Conservation (phyloP, 179 eudicot species). For the Silene vulgaris region DNA sequence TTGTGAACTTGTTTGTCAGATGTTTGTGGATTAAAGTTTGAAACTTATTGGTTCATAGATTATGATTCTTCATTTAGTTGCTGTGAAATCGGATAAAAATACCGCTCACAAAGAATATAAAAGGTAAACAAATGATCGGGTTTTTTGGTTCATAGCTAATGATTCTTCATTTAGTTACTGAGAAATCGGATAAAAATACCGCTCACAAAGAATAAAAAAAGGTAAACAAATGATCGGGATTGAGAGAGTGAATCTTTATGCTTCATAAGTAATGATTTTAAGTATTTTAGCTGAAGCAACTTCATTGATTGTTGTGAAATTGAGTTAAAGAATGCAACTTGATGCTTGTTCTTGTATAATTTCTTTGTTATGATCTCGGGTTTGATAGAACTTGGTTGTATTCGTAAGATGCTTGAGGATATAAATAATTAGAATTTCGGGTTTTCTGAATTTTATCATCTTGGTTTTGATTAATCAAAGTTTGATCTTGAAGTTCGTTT, state of each 20-base stretch:
- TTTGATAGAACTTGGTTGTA: not conserved
- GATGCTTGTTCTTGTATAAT: not conserved
- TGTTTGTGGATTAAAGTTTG: not conserved
- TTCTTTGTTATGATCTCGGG: not conserved
- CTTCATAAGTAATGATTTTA: not conserved
- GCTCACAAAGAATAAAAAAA: no score
- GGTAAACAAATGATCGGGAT: no score
- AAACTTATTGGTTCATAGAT: not conserved
- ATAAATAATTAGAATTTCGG: not conserved
- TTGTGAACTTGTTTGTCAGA: not conserved
- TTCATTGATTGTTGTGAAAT: not conserved
- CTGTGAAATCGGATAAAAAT: not conserved
- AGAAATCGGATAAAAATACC: no score
- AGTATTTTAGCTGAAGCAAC: not conserved
- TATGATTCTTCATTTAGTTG: slow-evolving; percentile 11
- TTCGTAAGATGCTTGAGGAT: no score
- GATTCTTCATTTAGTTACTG: no score
- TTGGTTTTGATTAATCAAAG: not conserved
- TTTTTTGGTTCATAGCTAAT: no score
- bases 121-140: no score
- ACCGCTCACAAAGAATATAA: not conserved
- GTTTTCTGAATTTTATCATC: not conserved
- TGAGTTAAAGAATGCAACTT: not conserved
- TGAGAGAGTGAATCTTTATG: not conserved
- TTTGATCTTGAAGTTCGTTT: not conserved